Conservation (phyloP, 352 stramenopile genomes). For the Elongisporangium undulatum region DNA sequence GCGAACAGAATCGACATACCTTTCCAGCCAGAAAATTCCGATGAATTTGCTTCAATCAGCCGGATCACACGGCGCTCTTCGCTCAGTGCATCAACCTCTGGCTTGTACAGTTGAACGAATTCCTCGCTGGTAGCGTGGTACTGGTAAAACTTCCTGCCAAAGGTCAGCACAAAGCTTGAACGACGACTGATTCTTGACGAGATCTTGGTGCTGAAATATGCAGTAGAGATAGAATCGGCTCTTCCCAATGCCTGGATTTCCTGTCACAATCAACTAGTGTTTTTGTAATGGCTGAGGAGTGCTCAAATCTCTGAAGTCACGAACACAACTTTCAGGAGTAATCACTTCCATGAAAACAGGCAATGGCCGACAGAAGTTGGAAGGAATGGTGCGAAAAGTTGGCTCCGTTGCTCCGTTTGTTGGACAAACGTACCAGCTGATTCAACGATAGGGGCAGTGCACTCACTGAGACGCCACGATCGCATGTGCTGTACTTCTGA, state of each 20-base stretch:
- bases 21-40: slow-evolving; percentile 7
- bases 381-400: too few relatives aligned
- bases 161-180: slow-evolving; percentile 20
- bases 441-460: too few relatives aligned
- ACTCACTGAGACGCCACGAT: too few relatives aligned
- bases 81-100: not conserved
- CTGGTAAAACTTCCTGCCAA: slow-evolving; percentile 3
- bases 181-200: slow-evolving; percentile 2
- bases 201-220: slow-evolving; percentile 9
- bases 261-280: slow-evolving; percentile 10
- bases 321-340: too few relatives aligned
- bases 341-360: too few relatives aligned
- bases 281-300: too few relatives aligned
- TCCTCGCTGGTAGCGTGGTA: not conserved
- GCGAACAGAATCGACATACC: slow-evolving; percentile 20
- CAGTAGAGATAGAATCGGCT: slow-evolving; percentile 23
- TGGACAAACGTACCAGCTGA: too few relatives aligned
- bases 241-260: slow-evolving; percentile 16
- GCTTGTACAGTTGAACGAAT: slow-evolving; percentile 5
- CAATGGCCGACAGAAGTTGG: too few relatives aligned
- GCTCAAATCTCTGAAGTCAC: too few relatives aligned
- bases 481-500: too few relatives aligned
- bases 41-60: slow-evolving; percentile 16
- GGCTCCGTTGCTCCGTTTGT: too few relatives aligned
- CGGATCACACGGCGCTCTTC: slow-evolving; percentile 7